Conservation (phyloP, 2,329 filamentous ascomycete genomes). For the Hawksworthiomyces lignivorus region DNA sequence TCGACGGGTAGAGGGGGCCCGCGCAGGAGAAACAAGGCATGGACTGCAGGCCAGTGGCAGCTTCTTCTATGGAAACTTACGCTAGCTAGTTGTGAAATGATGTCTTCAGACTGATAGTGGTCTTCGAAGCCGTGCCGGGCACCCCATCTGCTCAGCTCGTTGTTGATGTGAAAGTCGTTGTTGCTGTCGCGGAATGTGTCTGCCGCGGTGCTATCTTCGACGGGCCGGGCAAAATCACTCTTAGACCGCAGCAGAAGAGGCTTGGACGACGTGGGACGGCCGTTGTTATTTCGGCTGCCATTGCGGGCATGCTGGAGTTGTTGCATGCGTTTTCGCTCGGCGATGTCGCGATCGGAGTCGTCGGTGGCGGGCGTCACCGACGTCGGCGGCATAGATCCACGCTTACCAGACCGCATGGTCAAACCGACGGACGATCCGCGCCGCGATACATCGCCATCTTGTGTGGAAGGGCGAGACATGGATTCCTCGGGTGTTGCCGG, state of each 20-base stretch:
- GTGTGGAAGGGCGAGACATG: neutral
- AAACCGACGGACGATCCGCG: conserved; percentile 7
- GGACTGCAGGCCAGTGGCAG: too few relatives aligned
- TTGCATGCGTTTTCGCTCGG: conserved; percentile 19
- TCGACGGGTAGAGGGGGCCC: neutral
- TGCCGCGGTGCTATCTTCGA: conserved; percentile 18
- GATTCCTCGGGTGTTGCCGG: neutral
- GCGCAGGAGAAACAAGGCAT: conserved; percentile 3
- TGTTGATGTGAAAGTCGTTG: conserved; percentile 20
- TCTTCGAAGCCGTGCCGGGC: conserved; percentile 85
- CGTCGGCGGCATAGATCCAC: neutral
- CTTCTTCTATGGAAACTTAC: too few relatives aligned
- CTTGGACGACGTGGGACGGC: conserved; percentile 26
- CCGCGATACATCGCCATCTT: conserved; percentile 5
- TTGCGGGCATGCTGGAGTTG: conserved; percentile 23
- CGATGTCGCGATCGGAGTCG: conserved; percentile 20
- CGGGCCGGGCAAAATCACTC: conserved; percentile 43
- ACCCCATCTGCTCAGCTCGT: conserved; percentile 37
- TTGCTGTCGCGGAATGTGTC: conserved; percentile 15
- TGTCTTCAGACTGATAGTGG: conserved; percentile 84
- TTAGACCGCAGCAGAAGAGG: conserved; percentile 48
- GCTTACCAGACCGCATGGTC: conserved; percentile 5
- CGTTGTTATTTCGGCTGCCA: conserved; percentile 5
- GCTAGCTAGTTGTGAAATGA: conserved; percentile 74
- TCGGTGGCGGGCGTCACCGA: neutral